Base-by-base conservation (phyloP, 345 rosid species). In the Citrus glauca region DNA sequence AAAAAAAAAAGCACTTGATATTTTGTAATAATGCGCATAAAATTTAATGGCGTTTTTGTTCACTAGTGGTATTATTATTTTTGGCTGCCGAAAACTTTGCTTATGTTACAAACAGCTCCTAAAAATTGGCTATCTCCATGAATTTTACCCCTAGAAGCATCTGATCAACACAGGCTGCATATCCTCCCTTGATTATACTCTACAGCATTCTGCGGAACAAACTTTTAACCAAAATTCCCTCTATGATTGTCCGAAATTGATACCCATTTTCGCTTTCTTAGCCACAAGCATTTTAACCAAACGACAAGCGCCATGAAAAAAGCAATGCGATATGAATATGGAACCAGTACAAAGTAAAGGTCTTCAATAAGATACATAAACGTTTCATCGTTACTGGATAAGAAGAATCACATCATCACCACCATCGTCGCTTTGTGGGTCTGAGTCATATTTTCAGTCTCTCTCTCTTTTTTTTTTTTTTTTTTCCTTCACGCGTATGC, bases 311-410 rank as follows among this genome's bases (percentile, higher is more conserved):
- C 74, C 17, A 74, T 11, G 69, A 71, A 84, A 76, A 42, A 70
- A 11, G 50, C 16, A 45, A 45, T 11, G 20, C 22, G 19, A 17
- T 16, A 53, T 53, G 22, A 53, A 45, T 45, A 45, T 45, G 50
- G 37, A 70, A 66, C 24, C 48, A 20, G 78, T 69, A 70, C 80
- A 75, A 75, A 71, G 45, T 55, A 76, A 66, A 50, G 77, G 83
- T 73, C 77, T 84, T 81, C 71, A 63, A 61, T 79, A 64, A 75
- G 84, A 65, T 82, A 83, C 81, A 76, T 50, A 17, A 53, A 81
- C 83, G 72, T 76, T 80, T 71, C 60, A 81, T 72, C 60, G 76
- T 71, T 75, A 50, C 65, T 69, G 83, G 87, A 85, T 84, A 83
- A 79, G 85, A 71, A 77, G 74, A 62, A 81, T 78, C 84, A 61